Evolutionary conservation across 2,329 filamentous ascomycete genomes (phyloP), one percentile per base, ranked within the genome.

Genomic region (Colletotrichum paranaense): DNA sequence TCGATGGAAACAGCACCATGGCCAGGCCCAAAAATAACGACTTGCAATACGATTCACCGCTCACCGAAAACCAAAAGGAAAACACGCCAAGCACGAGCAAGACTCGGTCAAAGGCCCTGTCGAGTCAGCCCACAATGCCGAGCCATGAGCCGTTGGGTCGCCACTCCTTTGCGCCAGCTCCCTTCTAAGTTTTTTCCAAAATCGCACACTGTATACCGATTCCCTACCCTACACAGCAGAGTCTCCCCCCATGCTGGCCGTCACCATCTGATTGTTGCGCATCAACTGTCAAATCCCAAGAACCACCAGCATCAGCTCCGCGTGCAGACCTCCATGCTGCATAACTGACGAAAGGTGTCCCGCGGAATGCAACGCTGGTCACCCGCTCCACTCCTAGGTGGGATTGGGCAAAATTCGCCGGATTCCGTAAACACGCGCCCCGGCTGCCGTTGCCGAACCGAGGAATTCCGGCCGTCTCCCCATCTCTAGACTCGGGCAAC

Each of bases 401-500:
- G 55, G 38, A 56, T 70, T 52, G 70, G 59, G 42, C 19, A 62
- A 56, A 56, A 60, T 57, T 65, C 67, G 55, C 67, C 56, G 46
- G 60, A n/a, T 59, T 62, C n/a, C 32, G 24, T 60, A 64, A 46
- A 46, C 38, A 56, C 59, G 55, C 35, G 32, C 53, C 7, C 42
- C 26, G 16, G 57, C 5, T 22, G 46, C 67, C 56, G 58, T 35
- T 35, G 24, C 67, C 70, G 67, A 73, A 73, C 67, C 67, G 70
- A 73, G 70, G 59, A 65, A 62, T 62, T 70, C 56, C 70, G 65
- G 49, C 8, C 57, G 56, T 60, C 38, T 68, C 55, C 63, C 67
- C 42, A 26, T 52, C 26, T 56, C 32, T 35, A 62, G 56, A 12
- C 19, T 49, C 38, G 24, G 42, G 24, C 38, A 26, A 38, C 59